phyloP scores from a whole-genome alignment of 2,329 filamentous ascomycete species.

The Claviceps citrina region DNA sequence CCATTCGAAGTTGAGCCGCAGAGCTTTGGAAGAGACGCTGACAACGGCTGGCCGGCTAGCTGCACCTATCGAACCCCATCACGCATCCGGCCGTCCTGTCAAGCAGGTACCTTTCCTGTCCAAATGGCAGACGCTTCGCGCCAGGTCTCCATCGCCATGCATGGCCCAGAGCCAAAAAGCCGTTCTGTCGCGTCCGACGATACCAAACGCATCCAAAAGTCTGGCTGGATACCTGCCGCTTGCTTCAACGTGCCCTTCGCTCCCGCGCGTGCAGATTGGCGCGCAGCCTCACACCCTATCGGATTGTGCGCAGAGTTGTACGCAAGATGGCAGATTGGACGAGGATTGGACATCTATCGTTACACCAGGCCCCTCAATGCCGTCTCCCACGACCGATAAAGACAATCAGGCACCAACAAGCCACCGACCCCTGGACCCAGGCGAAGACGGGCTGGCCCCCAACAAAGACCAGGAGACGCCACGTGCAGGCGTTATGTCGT shows the following conservation, averaged over 20 bases:
- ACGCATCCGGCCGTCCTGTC: background rate
- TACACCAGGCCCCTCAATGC: background rate
- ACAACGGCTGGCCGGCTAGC: background rate
- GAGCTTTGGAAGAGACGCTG: background rate
- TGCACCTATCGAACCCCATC: background rate
- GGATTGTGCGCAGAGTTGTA: conserved; percentile 1
- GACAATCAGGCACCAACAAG: background rate
- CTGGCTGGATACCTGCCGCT: conserved; percentile 5
- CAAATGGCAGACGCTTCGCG: background rate
- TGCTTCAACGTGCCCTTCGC: conserved; percentile 5
- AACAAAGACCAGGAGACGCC: background rate
- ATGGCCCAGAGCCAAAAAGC: conserved; percentile 4
- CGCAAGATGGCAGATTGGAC: background rate
- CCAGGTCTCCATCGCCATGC: conserved; percentile 3
- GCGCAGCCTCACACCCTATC: conserved; percentile 1
- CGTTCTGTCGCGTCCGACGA: conserved; percentile 4
- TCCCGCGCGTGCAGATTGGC: background rate
- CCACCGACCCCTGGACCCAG: no score
- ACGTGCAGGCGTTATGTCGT: background rate
- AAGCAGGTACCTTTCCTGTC: background rate
- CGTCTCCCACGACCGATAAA: background rate
- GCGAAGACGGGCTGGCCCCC: background rate
- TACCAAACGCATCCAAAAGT: conserved; percentile 2
- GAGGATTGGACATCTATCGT: background rate
- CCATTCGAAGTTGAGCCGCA: background rate